Evolutionary conservation across 495 filamentous ascomycete genomes (phyloP), one percentile per base, ranked within the genome.

Genomic region (Schizothecium vesticola): DNA sequence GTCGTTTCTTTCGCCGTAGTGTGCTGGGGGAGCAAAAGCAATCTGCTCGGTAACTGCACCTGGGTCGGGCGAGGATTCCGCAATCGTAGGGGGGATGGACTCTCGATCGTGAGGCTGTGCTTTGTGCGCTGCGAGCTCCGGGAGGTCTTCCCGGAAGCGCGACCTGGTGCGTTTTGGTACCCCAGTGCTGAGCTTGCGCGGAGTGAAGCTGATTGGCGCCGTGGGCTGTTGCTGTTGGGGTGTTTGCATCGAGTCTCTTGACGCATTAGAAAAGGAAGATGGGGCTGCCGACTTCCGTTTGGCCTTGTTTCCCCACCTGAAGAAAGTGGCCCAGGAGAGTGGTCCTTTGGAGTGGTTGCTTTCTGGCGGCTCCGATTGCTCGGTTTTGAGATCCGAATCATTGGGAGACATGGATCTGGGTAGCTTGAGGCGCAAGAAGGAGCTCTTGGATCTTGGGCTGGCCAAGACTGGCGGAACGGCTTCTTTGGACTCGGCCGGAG

Each of bases 121-220:
- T 74, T 56, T 91, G 84, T 1, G 93, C 96, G 63, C 75, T 2
- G 92, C 91, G 29, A 92, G 83, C 71, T 96, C 93, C 21, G 92
- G 92, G 19, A 97, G 86, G 75, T 97, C 93, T 77, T 97, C 93
- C n/a, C 89, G 87, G 82, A 97, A 97, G 59, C 92, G 94, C 56
- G 92, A 96, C 79, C 91, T 91, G 3, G 92, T 92, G 29, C 92
- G 89, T 68, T 88, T 87, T 9, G 93, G 87, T 1, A 84, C 72
- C 22, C 76, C 76, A 3, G 78, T 71, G 70, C 75, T 81, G 3
- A 83, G 64, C 21, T 75, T 77, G 12, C 81, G 78, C n/a, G 78
- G 73, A 23, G 75, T 65, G 26, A 78, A 64, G 56, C 66, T 74
- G 56, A 73, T 67, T 1, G 79, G 64, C 28, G 77, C 72, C 10